Evolutionary conservation across 2,329 filamentous ascomycete species (phyloP).

Genomic region (Stachybotrys elegans): DNA sequence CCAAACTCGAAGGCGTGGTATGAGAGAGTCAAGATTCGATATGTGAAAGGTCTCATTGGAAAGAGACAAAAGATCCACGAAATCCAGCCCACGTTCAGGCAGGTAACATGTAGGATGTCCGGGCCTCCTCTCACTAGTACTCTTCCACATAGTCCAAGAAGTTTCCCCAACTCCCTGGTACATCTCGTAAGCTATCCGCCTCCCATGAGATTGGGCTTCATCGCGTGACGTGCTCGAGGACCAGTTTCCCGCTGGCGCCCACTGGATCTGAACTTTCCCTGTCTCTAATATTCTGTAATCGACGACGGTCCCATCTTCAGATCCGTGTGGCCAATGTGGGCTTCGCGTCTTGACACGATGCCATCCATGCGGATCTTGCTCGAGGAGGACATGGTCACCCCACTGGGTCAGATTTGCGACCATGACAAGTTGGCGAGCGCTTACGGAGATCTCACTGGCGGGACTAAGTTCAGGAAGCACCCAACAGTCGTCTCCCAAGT

Average conservation of each 20-base stretch:
- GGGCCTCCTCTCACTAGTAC: not conserved
- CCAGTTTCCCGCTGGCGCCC: not conserved
- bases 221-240: not conserved
- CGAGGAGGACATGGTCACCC: not conserved
- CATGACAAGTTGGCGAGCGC: not conserved
- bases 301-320: not conserved
- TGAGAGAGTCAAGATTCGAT: too few species aligned
- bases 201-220: not conserved
- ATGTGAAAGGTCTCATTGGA: too few species aligned
- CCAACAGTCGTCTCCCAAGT: not conserved
- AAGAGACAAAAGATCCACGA: too few species aligned
- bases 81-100: too few species aligned
- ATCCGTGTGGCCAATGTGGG: not conserved
- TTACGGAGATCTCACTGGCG: not conserved
- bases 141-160: not conserved
- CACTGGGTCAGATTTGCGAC: not conserved
- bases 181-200: not conserved
- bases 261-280: not conserved
- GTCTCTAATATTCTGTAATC: not conserved
- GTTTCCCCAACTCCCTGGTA: not conserved
- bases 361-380: not conserved
- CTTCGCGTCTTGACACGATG: not conserved
- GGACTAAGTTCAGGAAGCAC: not conserved
- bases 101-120: too few species aligned
- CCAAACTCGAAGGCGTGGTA: too few species aligned